Evolutionary conservation across 2,329 filamentous ascomycete species (phyloP), one percentile per base, ranked within the genome.

Genomic region (Alternaria arborescens): DNA sequence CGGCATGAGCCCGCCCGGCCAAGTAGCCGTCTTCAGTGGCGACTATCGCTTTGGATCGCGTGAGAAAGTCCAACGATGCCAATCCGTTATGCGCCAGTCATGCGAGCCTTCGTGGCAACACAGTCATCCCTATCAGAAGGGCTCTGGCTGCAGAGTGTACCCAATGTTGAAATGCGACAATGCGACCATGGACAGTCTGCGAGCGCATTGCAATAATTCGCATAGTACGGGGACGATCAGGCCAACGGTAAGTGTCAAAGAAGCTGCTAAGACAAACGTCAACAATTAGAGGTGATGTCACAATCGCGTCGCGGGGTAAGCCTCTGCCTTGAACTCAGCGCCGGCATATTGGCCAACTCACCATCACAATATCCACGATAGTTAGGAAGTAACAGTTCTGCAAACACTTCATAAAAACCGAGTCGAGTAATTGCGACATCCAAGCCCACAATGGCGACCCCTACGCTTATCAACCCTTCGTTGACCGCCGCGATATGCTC

Each of bases 401-500:
- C 52, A 11, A 55, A 36, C 22, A 44, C 8, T 1, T 54, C 0
- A 4, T 16, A 5, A 20, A 20, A 3, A 50, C 22, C 36, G 30
- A 32, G 40, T 4, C 5, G 26, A 53, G 18, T 55, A 14, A 18
- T 55, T 16, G 30, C 44, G 5, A 52, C 30, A 54, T 22, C 22
- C 30, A 18, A 43, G 14, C 20, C 54, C 41, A 14, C 14, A 32
- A 65, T 60, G 48, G 56, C 63, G 20, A 70, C 57, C 12, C 63
- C 62, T 12, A 65, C 52, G 6, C 65, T 67, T 32, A 71, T 67
- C 7, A 67, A 68, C 28, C 71, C 72, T 12, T 62, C 69, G 12
- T 58, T 73, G 28, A 74, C 71, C 10, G 71, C 69, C 32, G 66
- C 67, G 10, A 64, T 74, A n/a, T 73, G 72, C 59, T 68, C 64